Evolutionary conservation across 176 grass and related monocot species (phyloP), one percentile per base, ranked within the genome.

Genomic region (Alopecurus myosuroides): DNA sequence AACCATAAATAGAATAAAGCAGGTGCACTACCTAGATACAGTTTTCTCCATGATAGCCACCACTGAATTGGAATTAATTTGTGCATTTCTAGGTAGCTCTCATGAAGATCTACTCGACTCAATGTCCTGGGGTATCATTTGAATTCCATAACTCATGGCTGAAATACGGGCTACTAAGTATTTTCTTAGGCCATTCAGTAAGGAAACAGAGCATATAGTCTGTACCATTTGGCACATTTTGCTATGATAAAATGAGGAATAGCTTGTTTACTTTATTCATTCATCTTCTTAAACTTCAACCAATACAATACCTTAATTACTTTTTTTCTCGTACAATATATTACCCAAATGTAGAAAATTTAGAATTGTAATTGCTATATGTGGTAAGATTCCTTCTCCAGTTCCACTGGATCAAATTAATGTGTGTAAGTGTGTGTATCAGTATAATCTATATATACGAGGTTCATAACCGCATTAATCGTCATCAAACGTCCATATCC

Each of bases 401-500:
- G 11, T 37, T 15, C 13, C 63, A 46, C 29, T 31, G 2, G 56
- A 36, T 26, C 44, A 74, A 79, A 84, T 79, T 74, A 58, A 57
- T 53, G 67, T 70, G 37, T 44, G 18, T 73, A 34, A 55, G 17
- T 77, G 26, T 26, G 11, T 69, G 12, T 76, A 63, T 83, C n/a
- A 9, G 56, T 77, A 67, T 84, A 49, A 20, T 29, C 70, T 73
- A 67, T 67, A 37, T 67, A 73, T 18, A 9, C 4, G 35, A 45
- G 3, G 8, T 18, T 13, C 0, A 52, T 63, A n/a, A 4, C 70
- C 61, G 52, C 49, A 76, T 37, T 19, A 44, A 19, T 15, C 28
- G 80, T 82, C 12, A 80, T 86, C 84, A 90, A 31, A 83, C 60
- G 31, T 88, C 57, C 86, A 95, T 91, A n/a, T 89, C 81, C 1